phyloP scores from a whole-genome alignment of 768 basidiomycete species.

The Mycena capillaripes region DNA sequence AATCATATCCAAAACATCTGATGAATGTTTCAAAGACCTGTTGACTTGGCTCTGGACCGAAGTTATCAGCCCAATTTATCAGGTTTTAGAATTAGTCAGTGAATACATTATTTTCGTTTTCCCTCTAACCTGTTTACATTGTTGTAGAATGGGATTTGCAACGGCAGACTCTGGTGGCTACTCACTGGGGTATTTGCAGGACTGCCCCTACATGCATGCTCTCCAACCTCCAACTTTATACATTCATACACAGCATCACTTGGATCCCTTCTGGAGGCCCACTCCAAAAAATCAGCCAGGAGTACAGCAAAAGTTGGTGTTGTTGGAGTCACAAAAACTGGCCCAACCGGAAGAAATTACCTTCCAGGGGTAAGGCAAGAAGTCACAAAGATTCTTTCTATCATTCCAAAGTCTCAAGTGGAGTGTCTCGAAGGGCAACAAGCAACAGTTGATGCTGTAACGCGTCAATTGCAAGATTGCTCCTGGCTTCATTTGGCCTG shows the following conservation, averaged over 20 bases:
- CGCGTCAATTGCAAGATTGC: neutral
- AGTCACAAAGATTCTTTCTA: neutral
- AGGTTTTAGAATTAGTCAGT: neutral
- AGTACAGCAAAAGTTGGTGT: neutral
- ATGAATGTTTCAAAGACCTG: neutral
- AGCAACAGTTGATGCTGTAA: neutral
- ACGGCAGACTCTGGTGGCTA: neutral
- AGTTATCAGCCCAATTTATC: neutral
- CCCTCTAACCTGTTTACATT: neutral
- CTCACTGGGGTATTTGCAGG: neutral
- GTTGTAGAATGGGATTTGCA: neutral
- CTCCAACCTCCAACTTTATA: neutral
- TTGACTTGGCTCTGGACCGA: neutral
- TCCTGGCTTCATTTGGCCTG: neutral
- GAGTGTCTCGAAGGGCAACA: neutral
- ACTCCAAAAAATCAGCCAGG: neutral
- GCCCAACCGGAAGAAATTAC: neutral
- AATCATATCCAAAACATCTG: neutral
- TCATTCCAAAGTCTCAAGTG: neutral
- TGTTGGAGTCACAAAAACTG: neutral
- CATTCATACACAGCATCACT: neutral
- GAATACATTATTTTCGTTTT: neutral
- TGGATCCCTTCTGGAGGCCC: neutral
- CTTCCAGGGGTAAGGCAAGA: neutral
- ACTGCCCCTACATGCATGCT: neutral